A percentile compares a stretch with the other conserved stretches of the same genome.
Conservation (phyloP, 73 alveolate genomes). For the Breviolum minutum region DNA sequence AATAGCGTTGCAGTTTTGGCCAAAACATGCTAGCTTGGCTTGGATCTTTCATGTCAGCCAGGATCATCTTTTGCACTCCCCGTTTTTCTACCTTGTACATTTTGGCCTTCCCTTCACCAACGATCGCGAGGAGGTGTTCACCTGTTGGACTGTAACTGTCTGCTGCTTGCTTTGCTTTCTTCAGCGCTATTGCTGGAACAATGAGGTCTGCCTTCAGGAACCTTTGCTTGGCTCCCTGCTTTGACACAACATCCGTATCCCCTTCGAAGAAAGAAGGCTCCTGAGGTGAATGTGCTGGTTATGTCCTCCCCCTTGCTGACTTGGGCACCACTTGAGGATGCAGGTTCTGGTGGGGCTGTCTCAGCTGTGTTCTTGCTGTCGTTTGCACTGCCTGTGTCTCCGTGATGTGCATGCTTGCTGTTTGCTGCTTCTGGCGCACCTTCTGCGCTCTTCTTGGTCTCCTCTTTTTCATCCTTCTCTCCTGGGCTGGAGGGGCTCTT, state of each 20-base stretch:
- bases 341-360: not conserved
- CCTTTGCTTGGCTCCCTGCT: too few relatives aligned
- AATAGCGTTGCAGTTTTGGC: not conserved
- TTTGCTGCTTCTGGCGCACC: not conserved
- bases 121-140: not conserved
- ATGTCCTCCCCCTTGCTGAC: too few relatives aligned
- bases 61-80: not conserved
- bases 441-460: not conserved
- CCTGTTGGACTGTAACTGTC: not conserved
- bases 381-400: not conserved
- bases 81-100: not conserved
- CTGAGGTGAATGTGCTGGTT: too few relatives aligned
- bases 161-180: not conserved
- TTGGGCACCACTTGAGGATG: not conserved
- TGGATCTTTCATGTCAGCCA: not conserved
- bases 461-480: too few relatives aligned
- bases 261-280: too few relatives aligned
- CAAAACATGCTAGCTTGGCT: not conserved
- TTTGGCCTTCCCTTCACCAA: not conserved
- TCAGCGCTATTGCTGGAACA: not conserved
- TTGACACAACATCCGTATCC: too few relatives aligned
- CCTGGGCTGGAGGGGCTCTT: too few relatives aligned
- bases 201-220: not conserved
- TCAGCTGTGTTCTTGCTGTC: not conserved
- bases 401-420: not conserved